These are phyloP conservation scores for Mucor lusitanicus DNA, from an alignment of 371 early-diverging fungal species.

Conservation along the genomic window DNA sequence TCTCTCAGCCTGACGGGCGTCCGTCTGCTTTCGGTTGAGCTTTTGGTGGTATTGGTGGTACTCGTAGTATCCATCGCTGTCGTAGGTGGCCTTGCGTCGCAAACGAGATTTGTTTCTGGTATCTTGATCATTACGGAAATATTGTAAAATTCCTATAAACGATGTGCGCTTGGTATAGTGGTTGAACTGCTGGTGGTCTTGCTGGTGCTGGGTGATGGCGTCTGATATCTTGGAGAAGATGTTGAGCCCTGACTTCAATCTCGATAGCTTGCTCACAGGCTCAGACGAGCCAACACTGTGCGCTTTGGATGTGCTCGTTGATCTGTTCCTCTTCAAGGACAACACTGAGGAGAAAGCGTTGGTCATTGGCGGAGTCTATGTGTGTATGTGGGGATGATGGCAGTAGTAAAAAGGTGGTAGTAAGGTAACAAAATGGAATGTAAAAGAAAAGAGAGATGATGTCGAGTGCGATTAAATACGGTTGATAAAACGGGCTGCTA, in stretches of 20 bases:
- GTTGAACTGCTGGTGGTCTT: not conserved
- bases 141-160: conserved; percentile 14
- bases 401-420: not conserved
- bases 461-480: not conserved
- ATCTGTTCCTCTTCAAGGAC: conserved; percentile 29
- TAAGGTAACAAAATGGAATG: conserved; percentile 9
- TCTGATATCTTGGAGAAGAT: conserved; percentile 23
- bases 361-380: conserved; percentile 15
- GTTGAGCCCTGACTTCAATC: conserved; percentile 25
- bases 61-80: conserved; percentile 13
- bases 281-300: not conserved
- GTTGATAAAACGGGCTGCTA: conserved; percentile 9
- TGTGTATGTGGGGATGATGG: not conserved
- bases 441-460: not conserved
- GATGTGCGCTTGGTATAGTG: conserved; percentile 6
- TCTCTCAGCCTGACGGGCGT: not conserved
- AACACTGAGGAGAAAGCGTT: conserved; percentile 25
- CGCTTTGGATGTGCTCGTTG: conserved; percentile 22
- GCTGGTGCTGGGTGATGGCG: not conserved
- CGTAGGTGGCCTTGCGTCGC: conserved; percentile 9
- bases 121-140: conserved; percentile 14
- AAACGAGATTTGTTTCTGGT: not conserved
- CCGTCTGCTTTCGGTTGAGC: not conserved
- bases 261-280: conserved; percentile 25
- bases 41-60: conserved; percentile 11